Base-by-base conservation (phyloP, 2,329 filamentous ascomycete species). In the Orbilia blumenaviensis region DNA sequence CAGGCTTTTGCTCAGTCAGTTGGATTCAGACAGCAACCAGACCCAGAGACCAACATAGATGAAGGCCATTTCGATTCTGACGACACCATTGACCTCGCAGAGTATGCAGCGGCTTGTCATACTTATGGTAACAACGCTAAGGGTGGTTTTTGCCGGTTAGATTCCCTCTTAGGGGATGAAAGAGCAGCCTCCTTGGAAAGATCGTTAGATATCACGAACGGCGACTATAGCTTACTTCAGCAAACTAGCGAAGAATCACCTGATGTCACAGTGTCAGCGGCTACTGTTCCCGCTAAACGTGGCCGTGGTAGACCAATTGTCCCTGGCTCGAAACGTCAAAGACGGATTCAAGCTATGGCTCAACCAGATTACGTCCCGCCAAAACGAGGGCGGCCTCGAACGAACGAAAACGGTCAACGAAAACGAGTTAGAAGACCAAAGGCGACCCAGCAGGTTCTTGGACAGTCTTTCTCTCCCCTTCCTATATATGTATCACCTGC, bases 331-430 rank as follows among this genome's bases (percentile, higher is more conserved):
- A 69, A 69, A 21, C 72, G 72, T 8, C 72, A 76, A 61, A 29
- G 58, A 23, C 72, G 72, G 14, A 69, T 76, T 18, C 64, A 66
- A 9, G 72, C 72, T 8, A 76, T 76, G 72, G 56, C 72, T 9
- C 46, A 76, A n/a, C 72, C 72, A 27, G 58, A 69, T 25, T 76
- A 76, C 41, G 64, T 76, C 34, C 72, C 72, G 3, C 72, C 72
- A 32, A 76, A 76, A 38, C 52, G 72, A 12, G 72, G 72, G 9
- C 64, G 72, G 8, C 72, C 72, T 50, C 56, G 72, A 23, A 76
- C 72, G 14, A 69, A 58, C 8, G 72, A 76, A 25, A 38, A 64
- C n/a, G 58, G 68, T 42, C 32, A 56, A n/a, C 42, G 63, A 16
- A 75, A 75, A 23, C 41, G 71, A n/a, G 42, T 52, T 14, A 50